Conservation (phyloP, 306 rosid species). For the Cucumis hystrix region DNA sequence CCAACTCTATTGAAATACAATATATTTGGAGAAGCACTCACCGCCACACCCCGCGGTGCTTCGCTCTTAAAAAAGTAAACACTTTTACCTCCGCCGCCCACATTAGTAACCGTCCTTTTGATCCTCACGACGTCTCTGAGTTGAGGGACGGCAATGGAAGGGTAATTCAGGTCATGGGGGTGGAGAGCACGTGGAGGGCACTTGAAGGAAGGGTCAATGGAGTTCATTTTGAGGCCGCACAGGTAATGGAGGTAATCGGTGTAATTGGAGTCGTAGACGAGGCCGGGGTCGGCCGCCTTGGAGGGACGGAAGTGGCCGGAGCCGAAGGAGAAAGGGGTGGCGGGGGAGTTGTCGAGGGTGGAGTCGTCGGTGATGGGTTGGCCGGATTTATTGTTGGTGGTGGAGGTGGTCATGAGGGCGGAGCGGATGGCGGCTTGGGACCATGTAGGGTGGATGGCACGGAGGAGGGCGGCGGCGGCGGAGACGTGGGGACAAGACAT, state of each 20-base stretch:
- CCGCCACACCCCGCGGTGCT: conserved; percentile 35
- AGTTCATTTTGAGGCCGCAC: conserved; percentile 29
- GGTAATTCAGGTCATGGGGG: conserved; percentile 56
- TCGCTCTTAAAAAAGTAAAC: conserved; percentile 42
- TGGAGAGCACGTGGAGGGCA: conserved; percentile 35
- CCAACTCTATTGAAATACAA: conserved; percentile 43
- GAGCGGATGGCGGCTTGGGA: conserved; percentile 78
- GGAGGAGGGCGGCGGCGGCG: conserved; percentile 64
- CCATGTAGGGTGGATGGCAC: conserved; percentile 81
- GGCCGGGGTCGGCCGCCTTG: conserved; percentile 69
- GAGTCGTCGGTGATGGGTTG: conserved; percentile 47
- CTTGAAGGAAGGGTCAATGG: conserved; percentile 12
- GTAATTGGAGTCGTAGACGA: conserved; percentile 70
- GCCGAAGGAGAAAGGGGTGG: conserved; percentile 72
- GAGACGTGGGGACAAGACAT: conserved; percentile 94
- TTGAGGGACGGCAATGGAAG: conserved; percentile 56
- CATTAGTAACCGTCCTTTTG: conserved; percentile 66
- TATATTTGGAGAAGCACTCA: conserved; percentile 44
- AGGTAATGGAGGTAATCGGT: conserved; percentile 52
- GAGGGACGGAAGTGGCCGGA: conserved; percentile 70
- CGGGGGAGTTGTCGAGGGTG: conserved; percentile 22
- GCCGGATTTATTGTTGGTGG: conserved; percentile 43
- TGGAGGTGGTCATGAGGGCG: conserved; percentile 81
- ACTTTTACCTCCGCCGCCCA: conserved; percentile 43
- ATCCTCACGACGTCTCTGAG: conserved; percentile 29